Percentiles rank a stretch among this genome's conserved stretches.
Evolutionary conservation across 2,329 filamentous ascomycete species (phyloP).

Genomic region (Pseudocercospora fuligena): DNA sequence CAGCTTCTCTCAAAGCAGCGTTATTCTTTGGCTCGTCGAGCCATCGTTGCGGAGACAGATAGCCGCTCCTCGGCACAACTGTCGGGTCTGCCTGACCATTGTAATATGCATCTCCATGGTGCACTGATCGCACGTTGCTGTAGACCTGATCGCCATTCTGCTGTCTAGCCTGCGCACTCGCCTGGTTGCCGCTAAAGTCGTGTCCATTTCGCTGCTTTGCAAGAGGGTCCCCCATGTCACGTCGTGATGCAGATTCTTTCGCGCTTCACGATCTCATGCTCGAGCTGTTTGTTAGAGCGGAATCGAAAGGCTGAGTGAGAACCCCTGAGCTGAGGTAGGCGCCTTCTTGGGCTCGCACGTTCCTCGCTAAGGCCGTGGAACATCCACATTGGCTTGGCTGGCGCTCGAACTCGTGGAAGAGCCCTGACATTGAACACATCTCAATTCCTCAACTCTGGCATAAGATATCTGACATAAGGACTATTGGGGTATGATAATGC

Average conservation of each 20-base stretch:
- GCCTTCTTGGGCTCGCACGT: neutral
- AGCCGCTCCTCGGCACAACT: neutral
- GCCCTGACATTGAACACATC: neutral
- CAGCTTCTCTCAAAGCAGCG: neutral
- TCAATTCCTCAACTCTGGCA: neutral
- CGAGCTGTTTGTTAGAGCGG: too few relatives aligned
- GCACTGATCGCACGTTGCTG: neutral
- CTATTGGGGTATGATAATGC: constrained; percentile 10
- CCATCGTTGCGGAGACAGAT: neutral
- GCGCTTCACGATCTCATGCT: too few relatives aligned
- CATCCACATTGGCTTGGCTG: neutral
- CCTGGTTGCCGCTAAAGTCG: neutral
- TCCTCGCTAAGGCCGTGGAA: neutral
- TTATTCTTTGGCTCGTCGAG: neutral
- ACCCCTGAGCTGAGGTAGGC: neutral
- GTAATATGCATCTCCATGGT: neutral
- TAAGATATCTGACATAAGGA: constrained; percentile 6
- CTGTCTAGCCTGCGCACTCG: neutral
- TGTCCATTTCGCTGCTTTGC: neutral
- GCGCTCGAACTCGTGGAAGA: neutral
- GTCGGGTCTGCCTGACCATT: neutral
- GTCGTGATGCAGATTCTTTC: too few relatives aligned
- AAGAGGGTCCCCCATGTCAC: neutral
- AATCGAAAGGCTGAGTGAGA: too few relatives aligned
- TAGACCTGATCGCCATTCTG: neutral